Base-by-base conservation (phyloP, 441 rosid species). In the Populus hybrid region DNA sequence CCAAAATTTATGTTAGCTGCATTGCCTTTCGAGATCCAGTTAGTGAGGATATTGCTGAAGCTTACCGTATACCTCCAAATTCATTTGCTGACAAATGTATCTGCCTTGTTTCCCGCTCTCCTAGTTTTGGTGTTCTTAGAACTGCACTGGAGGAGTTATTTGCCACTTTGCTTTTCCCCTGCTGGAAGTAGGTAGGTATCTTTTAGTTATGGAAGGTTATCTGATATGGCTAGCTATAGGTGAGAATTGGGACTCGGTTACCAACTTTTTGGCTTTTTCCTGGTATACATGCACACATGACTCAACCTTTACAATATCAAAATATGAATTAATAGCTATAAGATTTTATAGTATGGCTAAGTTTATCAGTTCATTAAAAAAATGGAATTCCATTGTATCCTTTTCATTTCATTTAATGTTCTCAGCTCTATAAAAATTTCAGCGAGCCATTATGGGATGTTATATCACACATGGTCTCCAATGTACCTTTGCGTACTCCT, bases 1-100 rank as follows among this genome's bases (percentile, higher is more conserved):
- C 99, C n/a, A 94, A 96, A 82, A 94, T 96, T 79, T 94, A 93
- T 79, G 94, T 96, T 84, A 93, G 97, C 76, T 96, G 99, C 88
- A 88, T 94, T 76, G 91, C 98, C 64, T 94, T 94, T 77, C 91
- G 97, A 68, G 98, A 96, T 88, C 98, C 94, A 72, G 98, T 96
- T 80, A 86, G 92, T 59, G 98, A 96, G 87, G 99, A 96, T 84
- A 88, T 96, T 83, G 90, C 93, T 40, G 99, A 92, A 88, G 99
- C 98, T 73, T 96, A 96, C 82, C 89, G 79, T 73, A 87, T 94
- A 80, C 90, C 95, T 4, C 81, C 98, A 12, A 87, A 93, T 87
- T 93, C 97, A 61, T 93, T 83, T 81, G 95, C 97, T 76, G 99
- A 96, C 80, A 96, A 93, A 88, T 96, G 99, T 79, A 92, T 94